A percentile compares a stretch with the other conserved stretches of the same genome.
phyloP scores from a whole-genome alignment of 169 alveolate genomes.

The Cryptosporidium ryanae region DNA sequence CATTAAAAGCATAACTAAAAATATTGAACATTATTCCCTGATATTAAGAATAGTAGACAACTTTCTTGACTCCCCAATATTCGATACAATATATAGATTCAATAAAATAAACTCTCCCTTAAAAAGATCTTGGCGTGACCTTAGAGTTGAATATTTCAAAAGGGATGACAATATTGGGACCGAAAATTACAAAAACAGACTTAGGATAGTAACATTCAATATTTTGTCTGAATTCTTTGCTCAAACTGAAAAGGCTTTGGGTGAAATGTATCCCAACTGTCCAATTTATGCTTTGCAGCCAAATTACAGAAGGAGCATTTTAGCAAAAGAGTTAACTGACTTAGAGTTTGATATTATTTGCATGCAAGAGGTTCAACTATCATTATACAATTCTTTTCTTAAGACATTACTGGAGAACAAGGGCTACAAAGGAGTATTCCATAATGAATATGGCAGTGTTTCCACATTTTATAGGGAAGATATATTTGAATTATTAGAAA shows the following conservation, averaged over 20 bases:
- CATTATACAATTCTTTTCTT: conserved; percentile 32
- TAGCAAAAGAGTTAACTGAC: conserved; percentile 54
- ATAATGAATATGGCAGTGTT: conserved; percentile 22
- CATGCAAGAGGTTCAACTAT: conserved; percentile 65
- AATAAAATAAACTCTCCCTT: conserved; percentile 21
- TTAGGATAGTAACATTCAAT: conserved; percentile 57
- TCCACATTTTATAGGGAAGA: conserved; percentile 28
- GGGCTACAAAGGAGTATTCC: conserved; percentile 30
- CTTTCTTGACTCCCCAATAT: not conserved
- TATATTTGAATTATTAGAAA: conserved; percentile 10
- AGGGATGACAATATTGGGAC: not conserved
- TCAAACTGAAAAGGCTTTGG: conserved; percentile 48
- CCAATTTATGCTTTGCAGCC: conserved; percentile 44
- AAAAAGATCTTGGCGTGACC: conserved; percentile 29
- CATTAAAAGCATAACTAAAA: not conserved
- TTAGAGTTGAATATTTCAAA: conserved; percentile 21
- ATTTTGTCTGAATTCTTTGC: conserved; percentile 52
- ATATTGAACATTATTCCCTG: conserved; percentile 10
- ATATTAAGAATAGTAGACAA: conserved; percentile 36
- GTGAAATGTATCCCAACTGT: conserved; percentile 59
- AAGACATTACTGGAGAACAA: conserved; percentile 7
- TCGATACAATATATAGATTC: conserved; percentile 38
- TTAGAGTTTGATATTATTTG: conserved; percentile 40
- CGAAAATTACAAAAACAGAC: not conserved
- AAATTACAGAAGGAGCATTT: conserved; percentile 62